These are phyloP conservation scores for Verticillium klebahnii DNA, from an alignment of 2,329 filamentous ascomycete genomes.

Conservation along the genomic window DNA sequence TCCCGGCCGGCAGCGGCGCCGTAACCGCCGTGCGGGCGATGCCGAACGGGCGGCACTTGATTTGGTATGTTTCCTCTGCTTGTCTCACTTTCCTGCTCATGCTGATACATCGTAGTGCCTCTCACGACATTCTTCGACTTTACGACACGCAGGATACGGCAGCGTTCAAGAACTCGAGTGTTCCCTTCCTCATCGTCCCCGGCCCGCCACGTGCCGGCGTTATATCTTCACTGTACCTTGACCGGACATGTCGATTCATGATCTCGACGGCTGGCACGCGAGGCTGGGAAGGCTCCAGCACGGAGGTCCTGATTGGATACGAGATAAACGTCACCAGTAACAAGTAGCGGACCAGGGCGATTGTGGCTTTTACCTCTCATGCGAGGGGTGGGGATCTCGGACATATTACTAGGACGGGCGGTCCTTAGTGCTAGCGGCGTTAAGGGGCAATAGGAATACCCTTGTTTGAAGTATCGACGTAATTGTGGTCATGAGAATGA, in stretches of 20 bases:
- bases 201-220: slow-evolving; percentile 80
- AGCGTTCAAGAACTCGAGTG: slow-evolving; percentile 66
- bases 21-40: slow-evolving; percentile 86
- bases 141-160: slow-evolving; percentile 76
- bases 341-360: slow-evolving; percentile 2
- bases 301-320: slow-evolving; percentile 90
- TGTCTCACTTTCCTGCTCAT: neutral
- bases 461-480: neutral
- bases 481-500: neutral
- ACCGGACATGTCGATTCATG: slow-evolving; percentile 86
- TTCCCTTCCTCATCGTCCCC: slow-evolving; percentile 94
- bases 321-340: slow-evolving; percentile 57
- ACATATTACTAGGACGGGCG: neutral
- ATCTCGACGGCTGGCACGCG: slow-evolving; percentile 86
- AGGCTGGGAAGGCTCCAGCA: slow-evolving; percentile 88
- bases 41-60: slow-evolving; percentile 86
- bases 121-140: slow-evolving; percentile 86
- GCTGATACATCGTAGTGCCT: slow-evolving; percentile 56
- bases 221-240: slow-evolving; percentile 80
- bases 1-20: slow-evolving; percentile 82
- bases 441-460: neutral
- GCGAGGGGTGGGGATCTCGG: neutral
- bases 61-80: slow-evolving; percentile 52
- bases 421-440: neutral
- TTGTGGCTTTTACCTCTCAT: neutral